Conservation (phyloP, 805 yeast genomes). For the Lipomyces oligophaga region DNA sequence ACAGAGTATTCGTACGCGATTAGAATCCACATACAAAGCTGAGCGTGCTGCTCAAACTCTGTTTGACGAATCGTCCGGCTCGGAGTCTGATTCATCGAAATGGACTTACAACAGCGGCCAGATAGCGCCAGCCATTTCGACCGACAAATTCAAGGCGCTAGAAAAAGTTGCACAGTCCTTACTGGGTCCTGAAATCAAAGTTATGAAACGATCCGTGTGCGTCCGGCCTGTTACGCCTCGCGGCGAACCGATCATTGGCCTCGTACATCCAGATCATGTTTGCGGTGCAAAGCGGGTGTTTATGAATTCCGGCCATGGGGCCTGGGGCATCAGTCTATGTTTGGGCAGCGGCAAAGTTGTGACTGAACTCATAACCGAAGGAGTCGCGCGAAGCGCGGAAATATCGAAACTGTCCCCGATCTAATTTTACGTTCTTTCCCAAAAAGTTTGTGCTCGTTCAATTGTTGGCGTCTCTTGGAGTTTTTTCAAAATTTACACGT, state of each 20-base stretch:
- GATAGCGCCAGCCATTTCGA: too few relatives aligned
- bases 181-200: constrained; percentile 24
- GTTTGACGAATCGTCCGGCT: not conserved
- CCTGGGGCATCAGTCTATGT: constrained; percentile 90
- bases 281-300: constrained; percentile 22
- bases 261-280: constrained; percentile 16
- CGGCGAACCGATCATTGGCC: constrained; percentile 28
- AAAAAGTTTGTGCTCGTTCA: too few relatives aligned
- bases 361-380: constrained; percentile 72
- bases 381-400: constrained; percentile 35
- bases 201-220: constrained; percentile 20
- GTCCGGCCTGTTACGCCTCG: constrained; percentile 28
- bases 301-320: constrained; percentile 66
- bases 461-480: too few relatives aligned
- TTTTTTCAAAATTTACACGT: too few relatives aligned
- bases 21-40: not conserved
- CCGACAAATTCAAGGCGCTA: constrained; percentile 12
- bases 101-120: too few relatives aligned
- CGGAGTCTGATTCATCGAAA: constrained; percentile 2
- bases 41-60: not conserved
- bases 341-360: constrained; percentile 80
- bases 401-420: constrained; percentile 12
- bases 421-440: too few relatives aligned
- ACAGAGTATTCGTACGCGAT: too few relatives aligned
- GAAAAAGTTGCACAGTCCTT: constrained; percentile 15